Evolutionary conservation across 768 basidiomycete species (phyloP), one percentile per base, ranked within the genome.

Genomic region (Serendipita sp.): DNA sequence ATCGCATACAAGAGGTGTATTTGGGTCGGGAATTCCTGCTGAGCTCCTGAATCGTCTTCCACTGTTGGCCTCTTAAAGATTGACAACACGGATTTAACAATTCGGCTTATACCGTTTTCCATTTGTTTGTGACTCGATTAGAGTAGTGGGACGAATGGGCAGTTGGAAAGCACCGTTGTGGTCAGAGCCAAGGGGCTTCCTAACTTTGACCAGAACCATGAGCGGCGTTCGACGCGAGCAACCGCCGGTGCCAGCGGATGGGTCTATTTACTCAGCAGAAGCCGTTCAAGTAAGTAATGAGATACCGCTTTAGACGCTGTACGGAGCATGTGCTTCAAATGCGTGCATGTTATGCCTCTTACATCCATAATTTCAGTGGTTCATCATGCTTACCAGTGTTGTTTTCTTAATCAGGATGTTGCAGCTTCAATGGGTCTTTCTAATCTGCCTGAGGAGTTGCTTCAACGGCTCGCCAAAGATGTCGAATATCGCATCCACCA

Each of bases 401-500:
- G 8, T 32, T 8, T 30, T 38, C 10, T 18, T 35, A 34, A 32
- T 60, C 35, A 95, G 93, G 93, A 98, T 76, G 86, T 88, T 53
- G 93, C 96, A 37, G 95, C 97, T 68, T 86, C 88, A 0, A 74
- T 96, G 37, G 85, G 85, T 66, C 84, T 98, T 65, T 76, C 84
- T 13, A 85, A 74, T 54, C 74, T 99, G 46, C 77, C 89, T 2
- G 91, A 94, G 63, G 72, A 79, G 2, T 88, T 96, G 30, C 88
- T 92, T 3, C 85, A 85, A 3, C 80, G 89, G 0, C 79, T 99
- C 30, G 92, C 96, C 0, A 92, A 90, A 69, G 96, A 99, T 77
- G 92, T 97, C 46, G 96, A 98, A 72, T 97, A 97, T 75, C 80
- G 96, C 66, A 82, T 97, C 72, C 92, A 95, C 74, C 91, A 98